phyloP scores from a whole-genome alignment of 208 protist species.

The Acanthamoeba culbertsoni region DNA sequence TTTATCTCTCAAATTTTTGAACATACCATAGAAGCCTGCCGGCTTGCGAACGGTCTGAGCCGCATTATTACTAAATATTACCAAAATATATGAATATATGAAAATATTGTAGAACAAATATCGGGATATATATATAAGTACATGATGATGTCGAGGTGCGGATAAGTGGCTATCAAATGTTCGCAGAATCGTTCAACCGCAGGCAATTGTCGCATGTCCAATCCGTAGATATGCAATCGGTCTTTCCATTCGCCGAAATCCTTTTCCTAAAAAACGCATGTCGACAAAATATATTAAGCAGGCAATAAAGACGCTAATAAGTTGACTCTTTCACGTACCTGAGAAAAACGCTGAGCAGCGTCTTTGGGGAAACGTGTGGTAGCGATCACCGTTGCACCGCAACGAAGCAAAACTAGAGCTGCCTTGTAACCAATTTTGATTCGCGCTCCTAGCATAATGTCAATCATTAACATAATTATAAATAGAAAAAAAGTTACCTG shows the following conservation, averaged over 20 bases:
- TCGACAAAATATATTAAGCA: conserved; percentile 83
- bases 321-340: background rate
- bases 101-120: conserved; percentile 83
- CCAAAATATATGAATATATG: conserved; percentile 16
- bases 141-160: conserved; percentile 26
- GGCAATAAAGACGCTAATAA: background rate
- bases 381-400: conserved; percentile 76
- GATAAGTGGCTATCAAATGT: conserved; percentile 71
- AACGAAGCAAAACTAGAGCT: conserved; percentile 70
- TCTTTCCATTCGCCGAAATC: conserved; percentile 91
- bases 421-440: conserved; percentile 84
- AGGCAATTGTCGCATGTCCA: conserved; percentile 94
- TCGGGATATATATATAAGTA: conserved; percentile 70
- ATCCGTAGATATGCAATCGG: conserved; percentile 90
- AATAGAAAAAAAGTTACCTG: conserved; percentile 65
- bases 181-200: conserved; percentile 92
- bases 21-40: conserved; percentile 89
- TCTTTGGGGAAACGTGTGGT: conserved; percentile 81
- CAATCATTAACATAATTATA: background rate
- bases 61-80: conserved; percentile 95
- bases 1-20: conserved; percentile 62
- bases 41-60: conserved; percentile 95
- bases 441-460: conserved; percentile 40
- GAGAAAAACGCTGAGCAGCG: conserved; percentile 85
- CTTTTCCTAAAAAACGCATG: conserved; percentile 86